phyloP scores from a whole-genome alignment of 768 basidiomycete genomes.

The Russula sp. region DNA sequence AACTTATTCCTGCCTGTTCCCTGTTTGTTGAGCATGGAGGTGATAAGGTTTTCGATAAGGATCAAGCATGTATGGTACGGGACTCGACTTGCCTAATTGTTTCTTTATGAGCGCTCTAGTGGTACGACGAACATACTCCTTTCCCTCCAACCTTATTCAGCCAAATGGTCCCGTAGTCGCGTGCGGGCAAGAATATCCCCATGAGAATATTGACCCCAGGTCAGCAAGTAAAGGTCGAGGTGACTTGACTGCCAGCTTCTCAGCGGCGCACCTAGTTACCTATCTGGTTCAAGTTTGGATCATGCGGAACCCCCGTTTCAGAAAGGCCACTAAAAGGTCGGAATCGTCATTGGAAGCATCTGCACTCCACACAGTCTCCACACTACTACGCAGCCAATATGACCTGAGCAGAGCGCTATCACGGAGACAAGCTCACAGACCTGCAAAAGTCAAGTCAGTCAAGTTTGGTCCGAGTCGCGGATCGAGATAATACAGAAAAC shows the following conservation, averaged over 20 bases:
- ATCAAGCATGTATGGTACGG: slow-evolving; percentile 60
- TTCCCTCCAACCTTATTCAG: slow-evolving; percentile 58
- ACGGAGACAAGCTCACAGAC: not conserved
- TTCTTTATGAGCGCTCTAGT: not conserved
- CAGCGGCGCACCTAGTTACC: slow-evolving; percentile 52
- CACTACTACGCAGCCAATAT: not conserved
- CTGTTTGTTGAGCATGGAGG: slow-evolving; percentile 61
- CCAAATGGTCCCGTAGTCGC: slow-evolving; percentile 57
- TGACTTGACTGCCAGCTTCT: not conserved
- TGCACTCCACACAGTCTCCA: too few species aligned
- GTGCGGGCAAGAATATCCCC: slow-evolving; percentile 64
- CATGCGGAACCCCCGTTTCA: slow-evolving; percentile 54
- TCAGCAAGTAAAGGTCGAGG: slow-evolving; percentile 2
- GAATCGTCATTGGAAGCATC: too few species aligned
- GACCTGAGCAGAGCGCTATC: not conserved
- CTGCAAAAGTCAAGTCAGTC: not conserved
- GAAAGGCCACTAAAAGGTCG: slow-evolving; percentile 30
- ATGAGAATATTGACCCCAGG: slow-evolving; percentile 55
- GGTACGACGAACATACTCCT: slow-evolving; percentile 15
- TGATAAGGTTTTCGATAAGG: slow-evolving; percentile 57
- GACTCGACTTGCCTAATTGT: slow-evolving; percentile 58
- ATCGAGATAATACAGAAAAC: not conserved
- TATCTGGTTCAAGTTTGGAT: slow-evolving; percentile 38
- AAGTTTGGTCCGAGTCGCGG: too few species aligned
- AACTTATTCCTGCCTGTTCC: slow-evolving; percentile 46